Evolutionary conservation across 129 eudicot genomes (phyloP), one percentile per base, ranked within the genome.

Genomic region (Escallonia herrerae): DNA sequence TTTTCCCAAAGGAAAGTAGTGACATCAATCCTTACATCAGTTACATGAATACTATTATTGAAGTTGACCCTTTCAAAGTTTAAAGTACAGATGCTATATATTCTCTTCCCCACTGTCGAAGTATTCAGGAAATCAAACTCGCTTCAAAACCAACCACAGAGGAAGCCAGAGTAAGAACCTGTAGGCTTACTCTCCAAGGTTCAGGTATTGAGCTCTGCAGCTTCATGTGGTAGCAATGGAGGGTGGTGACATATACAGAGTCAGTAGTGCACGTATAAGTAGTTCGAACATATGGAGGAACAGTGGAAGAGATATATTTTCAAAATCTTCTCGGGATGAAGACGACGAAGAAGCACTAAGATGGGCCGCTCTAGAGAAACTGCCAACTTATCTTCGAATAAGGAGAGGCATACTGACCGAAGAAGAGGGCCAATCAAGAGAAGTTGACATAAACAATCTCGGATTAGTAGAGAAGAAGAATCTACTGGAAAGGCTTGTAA

Each of bases 311-410:
- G 97, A 90, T 8, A 68, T 83, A 3, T 86, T 90, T 73, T 90
- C 97, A 9, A 63, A 66, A 50, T 86, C 91, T 73, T 74, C 87
- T 9, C 54, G 73, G 11, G 84, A 78, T 37, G 85, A 77, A 72
- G 90, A 88, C 38, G 98, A 91, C 43, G 98, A 91, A 76, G 95
- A 87, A 56, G 96, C 98, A 8, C 66, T 91, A 41, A 87, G 69
- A 76, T 91, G 98, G 98, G 98, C 96, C 56, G 97, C 97, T 11
- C 74, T 91, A 2, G 96, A 85, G 69, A 91, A 85, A 69, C 71
- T 91, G 37, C 97, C 97, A 33, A 91, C 97, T 8, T 83, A 75
- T 58, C 77, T 76, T 51, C 81, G 97, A 60, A 33, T 91, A 49
- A 80, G 90, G 62, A 83, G 79, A 75, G 94, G 91, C 4, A 65